Evolutionary conservation across 495 filamentous ascomycete species (phyloP), one percentile per base, ranked within the genome.

Genomic region (Pseudoneurospora amorphoporcata): DNA sequence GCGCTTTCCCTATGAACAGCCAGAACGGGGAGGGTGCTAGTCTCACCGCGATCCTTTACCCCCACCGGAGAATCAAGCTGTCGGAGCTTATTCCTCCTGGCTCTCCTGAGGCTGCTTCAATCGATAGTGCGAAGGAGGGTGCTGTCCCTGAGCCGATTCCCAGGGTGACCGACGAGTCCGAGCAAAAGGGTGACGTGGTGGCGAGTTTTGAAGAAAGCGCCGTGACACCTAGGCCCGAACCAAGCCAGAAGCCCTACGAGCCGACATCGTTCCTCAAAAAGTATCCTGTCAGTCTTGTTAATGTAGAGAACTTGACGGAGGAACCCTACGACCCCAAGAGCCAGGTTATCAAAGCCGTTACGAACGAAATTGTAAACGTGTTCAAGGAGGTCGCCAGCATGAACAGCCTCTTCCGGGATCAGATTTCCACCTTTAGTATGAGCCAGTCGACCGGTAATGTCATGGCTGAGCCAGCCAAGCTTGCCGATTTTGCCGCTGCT

Each of bases 401-500:
- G 79, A 99, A 98, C 81, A 91, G 89, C 65, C 86, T 98, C n/a
- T 99, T 99, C 85, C 88, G 94, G 23, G 96, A 99, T 77, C 95
- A 99, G 78, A 97, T 99, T 43, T 95, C 93, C 0, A 94, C 94
- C 2, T 99, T 98, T 80, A 95, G 94, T 29, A 95, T 97, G 82
- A 94, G 92, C 77, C 94, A 97, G 73, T 96, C 93, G 23, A 90
- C 94, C 3, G 94, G 95, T 39, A 98, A 98, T 79, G 90, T 99
- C 68, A 93, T 92, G 76, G 90, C 97, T 42, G 96, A 99, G 74
- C 96, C 96, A 2, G 92, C 90, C 19, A 97, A 96, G 79, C 85
- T 99, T 38, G 95, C 96, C 7, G 96, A 99, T 77, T 98, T 99
- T 81, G 96, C 96, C 17, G 96, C 95, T 2, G 96, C 96, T 4